Evolutionary conservation across 768 basidiomycete genomes (phyloP), one percentile per base, ranked within the genome.

Genomic region (Termitomyces sp.): DNA sequence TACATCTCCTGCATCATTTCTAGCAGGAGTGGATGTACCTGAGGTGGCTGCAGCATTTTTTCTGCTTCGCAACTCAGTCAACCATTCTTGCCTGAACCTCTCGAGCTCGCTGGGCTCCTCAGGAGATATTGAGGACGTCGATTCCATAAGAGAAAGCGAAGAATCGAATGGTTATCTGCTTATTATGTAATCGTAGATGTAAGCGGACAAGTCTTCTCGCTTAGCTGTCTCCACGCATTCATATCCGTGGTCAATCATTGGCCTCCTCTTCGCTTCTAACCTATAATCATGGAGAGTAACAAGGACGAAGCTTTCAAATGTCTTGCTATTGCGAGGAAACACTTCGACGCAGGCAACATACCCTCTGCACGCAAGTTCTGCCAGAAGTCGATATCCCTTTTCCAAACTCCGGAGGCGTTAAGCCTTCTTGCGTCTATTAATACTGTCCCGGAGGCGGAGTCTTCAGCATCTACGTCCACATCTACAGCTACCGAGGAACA

Each of bases 251-350:
- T 45, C 51, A 49, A 58, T 60, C 30, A 36, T 32, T 42, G 30
- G 30, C 28, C 54, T 49, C 57, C 50, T 59, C 44, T 53, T 18
- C 26, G 40, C 33, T 43, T 47, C 52, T 30, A 28, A 35, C 14
- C 18, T n/a, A 26, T 30, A 48, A 22, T 24, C 2, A 90, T 91
- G 89, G 89, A 90, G 71, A 86, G 87, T 72, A 96, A 96, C 78
- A 91, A 84, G 64, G 93, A 96, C 68, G 93, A 96, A 72, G 93
- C 93, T 36, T 70, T 88, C 57, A 85, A 88, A 65, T 92, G 91
- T 68, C 80, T 96, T 52, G 69, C 73, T 49, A 91, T 97, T 61
- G 88, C 94, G 3, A 84, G 85, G 67, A 83, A 82, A 65, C 86
- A 94, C 70, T 78, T 82, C 60, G 81, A 86, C 54, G 76, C 84